phyloP scores from a whole-genome alignment of 257 asterid species.

The Jasminum sambac region DNA sequence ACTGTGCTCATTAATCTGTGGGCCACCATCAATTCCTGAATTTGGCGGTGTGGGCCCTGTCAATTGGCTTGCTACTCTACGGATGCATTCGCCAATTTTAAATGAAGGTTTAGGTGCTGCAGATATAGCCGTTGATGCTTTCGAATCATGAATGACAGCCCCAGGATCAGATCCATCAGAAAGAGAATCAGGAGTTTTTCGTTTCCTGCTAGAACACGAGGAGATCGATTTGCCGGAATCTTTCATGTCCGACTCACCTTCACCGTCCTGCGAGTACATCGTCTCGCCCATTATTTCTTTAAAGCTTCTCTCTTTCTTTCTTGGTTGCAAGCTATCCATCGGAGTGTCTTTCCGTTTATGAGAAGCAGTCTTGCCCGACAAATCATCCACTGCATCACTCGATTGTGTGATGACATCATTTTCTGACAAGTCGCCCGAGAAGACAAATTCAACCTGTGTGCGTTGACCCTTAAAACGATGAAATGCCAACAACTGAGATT shows the following conservation, averaged over 20 bases:
- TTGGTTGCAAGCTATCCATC: conserved; percentile 47
- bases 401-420: conserved; percentile 29
- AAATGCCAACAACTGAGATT: conserved; percentile 72
- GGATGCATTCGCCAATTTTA: conserved; percentile 90
- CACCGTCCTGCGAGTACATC: conserved; percentile 50
- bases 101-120: conserved; percentile 74
- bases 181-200: conserved; percentile 51
- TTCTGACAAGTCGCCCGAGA: conserved; percentile 53
- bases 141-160: conserved; percentile 50
- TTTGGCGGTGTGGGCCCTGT: conserved; percentile 59
- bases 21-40: conserved; percentile 40
- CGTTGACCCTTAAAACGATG: conserved; percentile 66
- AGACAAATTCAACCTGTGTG: conserved; percentile 40
- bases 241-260: conserved; percentile 45
- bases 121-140: conserved; percentile 43
- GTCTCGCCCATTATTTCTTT: conserved; percentile 54
- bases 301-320: conserved; percentile 65
- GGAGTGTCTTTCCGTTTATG: conserved; percentile 46
- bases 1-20: conserved; percentile 28
- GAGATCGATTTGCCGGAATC: conserved; percentile 31
- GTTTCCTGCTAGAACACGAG: conserved; percentile 45
- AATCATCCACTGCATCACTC: conserved; percentile 27
- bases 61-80: conserved; percentile 86
- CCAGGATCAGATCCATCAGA: conserved; percentile 53
- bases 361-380: conserved; percentile 21